These are phyloP conservation scores for Curvularia lunata DNA, from an alignment of 2,329 filamentous ascomycete species.

Conservation along the genomic window DNA sequence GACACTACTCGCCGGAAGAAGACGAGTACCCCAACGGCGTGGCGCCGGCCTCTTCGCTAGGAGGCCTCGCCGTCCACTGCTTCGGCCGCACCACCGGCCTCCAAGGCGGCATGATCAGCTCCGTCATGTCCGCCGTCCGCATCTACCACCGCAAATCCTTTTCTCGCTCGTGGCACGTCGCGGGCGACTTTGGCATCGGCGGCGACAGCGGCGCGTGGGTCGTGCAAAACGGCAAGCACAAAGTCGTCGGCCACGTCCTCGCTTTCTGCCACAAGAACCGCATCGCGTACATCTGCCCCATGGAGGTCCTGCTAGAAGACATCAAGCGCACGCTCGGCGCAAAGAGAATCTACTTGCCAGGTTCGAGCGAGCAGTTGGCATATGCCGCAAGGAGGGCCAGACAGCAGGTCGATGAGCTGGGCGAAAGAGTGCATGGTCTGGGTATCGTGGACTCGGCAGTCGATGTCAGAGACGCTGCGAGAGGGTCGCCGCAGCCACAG, in stretches of 20 bases:
- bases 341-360: slow-evolving; percentile 72
- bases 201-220: slow-evolving; percentile 96
- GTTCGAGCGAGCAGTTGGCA: slow-evolving; percentile 49
- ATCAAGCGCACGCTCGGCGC: slow-evolving; percentile 81
- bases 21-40: slow-evolving; percentile 63
- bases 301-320: slow-evolving; percentile 87
- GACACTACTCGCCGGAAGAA: slow-evolving; percentile 45
- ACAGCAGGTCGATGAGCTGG: slow-evolving; percentile 23
- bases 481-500: too few species aligned
- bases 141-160: slow-evolving; percentile 84
- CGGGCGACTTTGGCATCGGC: slow-evolving; percentile 71
- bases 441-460: slow-evolving; percentile 41
- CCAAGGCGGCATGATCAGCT: slow-evolving; percentile 77
- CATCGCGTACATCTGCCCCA: slow-evolving; percentile 91
- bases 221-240: slow-evolving; percentile 77
- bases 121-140: slow-evolving; percentile 81
- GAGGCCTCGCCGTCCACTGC: slow-evolving; percentile 82
- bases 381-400: slow-evolving; percentile 21
- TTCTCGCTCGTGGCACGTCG: slow-evolving; percentile 71
- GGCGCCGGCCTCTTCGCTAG: slow-evolving; percentile 66
- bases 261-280: slow-evolving; percentile 83
- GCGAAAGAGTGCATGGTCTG: slow-evolving; percentile 37
- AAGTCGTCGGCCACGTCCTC: slow-evolving; percentile 86
- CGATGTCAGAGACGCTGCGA: slow-evolving; percentile 21
- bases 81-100: slow-evolving; percentile 86